Conservation (phyloP, 768 basidiomycete species). For the Hydnomerulius pinastri region DNA sequence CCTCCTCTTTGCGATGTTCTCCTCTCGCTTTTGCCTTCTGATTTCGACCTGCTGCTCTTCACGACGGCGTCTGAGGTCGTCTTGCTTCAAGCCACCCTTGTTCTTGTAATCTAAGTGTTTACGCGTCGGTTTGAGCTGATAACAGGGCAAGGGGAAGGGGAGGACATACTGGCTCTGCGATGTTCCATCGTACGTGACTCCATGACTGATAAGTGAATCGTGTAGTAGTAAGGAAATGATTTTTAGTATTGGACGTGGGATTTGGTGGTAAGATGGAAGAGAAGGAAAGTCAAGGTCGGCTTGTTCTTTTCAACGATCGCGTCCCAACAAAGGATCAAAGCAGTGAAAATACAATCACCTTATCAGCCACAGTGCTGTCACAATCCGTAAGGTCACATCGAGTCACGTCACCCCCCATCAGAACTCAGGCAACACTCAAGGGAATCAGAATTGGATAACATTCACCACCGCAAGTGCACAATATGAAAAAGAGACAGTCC, state of each 20-base stretch:
- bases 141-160: constrained; percentile 7
- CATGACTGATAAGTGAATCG: constrained; percentile 32
- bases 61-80: constrained; percentile 92
- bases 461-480: neutral
- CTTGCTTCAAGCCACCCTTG: constrained; percentile 85
- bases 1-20: constrained; percentile 96
- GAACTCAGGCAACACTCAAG: no score
- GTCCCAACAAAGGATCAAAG: constrained; percentile 15
- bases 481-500: neutral
- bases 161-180: constrained; percentile 64
- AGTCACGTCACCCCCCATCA: constrained; percentile 10
- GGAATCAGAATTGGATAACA: neutral
- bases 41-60: constrained; percentile 99
- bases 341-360: constrained; percentile 19
- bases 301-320: constrained; percentile 13
- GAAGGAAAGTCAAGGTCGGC: neutral
- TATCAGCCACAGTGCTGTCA: constrained; percentile 29
- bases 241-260: constrained; percentile 11
- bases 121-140: constrained; percentile 39
- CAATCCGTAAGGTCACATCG: constrained; percentile 16
- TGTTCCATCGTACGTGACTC: constrained; percentile 75
- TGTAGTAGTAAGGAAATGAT: constrained; percentile 2
- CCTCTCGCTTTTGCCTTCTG: constrained; percentile 96
- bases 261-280: neutral
- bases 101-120: constrained; percentile 77